Percentiles rank a stretch among this genome's conserved stretches.
Evolutionary conservation across 768 basidiomycete genomes (phyloP).

Genomic region (Boletus rubescentipes): DNA sequence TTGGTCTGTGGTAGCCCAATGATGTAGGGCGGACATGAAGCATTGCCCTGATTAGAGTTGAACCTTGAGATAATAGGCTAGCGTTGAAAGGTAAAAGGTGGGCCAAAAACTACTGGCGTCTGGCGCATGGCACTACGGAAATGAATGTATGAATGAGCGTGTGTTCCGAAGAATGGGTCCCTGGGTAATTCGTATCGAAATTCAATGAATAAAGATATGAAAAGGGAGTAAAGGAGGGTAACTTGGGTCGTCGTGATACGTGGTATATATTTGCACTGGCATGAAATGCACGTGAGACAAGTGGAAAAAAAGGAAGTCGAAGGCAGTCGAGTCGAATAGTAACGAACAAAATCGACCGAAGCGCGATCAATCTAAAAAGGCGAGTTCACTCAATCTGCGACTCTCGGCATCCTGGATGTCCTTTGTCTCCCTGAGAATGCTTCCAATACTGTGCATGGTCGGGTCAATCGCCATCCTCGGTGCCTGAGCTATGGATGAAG

Average conservation of each 20-base stretch:
- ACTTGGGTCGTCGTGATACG: neutral
- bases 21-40: too few relatives aligned
- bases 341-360: slow-evolving; percentile 1
- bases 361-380: slow-evolving; percentile 49
- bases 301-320: neutral
- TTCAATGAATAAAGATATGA: slow-evolving; percentile 6
- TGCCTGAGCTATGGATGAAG: slow-evolving; percentile 35
- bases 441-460: slow-evolving; percentile 57
- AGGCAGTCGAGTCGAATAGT: neutral
- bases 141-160: slow-evolving; percentile 14
- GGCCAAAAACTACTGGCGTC: too few relatives aligned
- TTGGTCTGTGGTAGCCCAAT: too few relatives aligned
- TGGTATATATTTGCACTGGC: slow-evolving; percentile 2
- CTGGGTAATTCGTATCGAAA: slow-evolving; percentile 2
- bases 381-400: slow-evolving; percentile 68
- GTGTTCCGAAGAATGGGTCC: slow-evolving; percentile 4
- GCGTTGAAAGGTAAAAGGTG: neutral
- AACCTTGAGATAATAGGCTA: neutral
- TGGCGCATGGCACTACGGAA: slow-evolving; percentile 1
- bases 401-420: slow-evolving; percentile 67
- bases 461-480: slow-evolving; percentile 50
- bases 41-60: neutral
- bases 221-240: neutral
- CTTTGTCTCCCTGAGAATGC: slow-evolving; percentile 51
- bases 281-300: slow-evolving; percentile 2